Percentiles rank a stretch among this genome's conserved stretches.
These are phyloP conservation scores for Kwoniella heveanensis DNA, from an alignment of 768 basidiomycete species.

Conservation along the genomic window DNA sequence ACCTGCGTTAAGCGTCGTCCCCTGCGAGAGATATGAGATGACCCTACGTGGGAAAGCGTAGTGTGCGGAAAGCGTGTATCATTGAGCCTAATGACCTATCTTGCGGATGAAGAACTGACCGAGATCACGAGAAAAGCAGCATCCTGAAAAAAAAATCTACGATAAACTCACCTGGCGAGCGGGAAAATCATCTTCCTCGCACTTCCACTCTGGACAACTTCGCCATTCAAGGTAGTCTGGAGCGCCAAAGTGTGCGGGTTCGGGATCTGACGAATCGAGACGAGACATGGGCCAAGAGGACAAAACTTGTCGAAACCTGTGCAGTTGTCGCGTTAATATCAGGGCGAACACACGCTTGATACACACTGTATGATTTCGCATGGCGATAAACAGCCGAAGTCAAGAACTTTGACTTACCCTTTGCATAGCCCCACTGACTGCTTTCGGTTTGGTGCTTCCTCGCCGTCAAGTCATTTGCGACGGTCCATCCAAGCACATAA, in stretches of 20 bases:
- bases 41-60: conserved; percentile 7
- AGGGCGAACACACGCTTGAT: too few relatives aligned
- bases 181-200: conserved; percentile 33
- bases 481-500: conserved; percentile 71
- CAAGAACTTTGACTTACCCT: conserved; percentile 24
- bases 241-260: conserved; percentile 37
- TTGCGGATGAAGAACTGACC: too few relatives aligned
- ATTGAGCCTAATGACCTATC: neutral
- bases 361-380: too few relatives aligned
- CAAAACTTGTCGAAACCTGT: conserved; percentile 52
- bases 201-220: conserved; percentile 27
- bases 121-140: neutral
- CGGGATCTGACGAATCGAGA: conserved; percentile 31
- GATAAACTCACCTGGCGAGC: conserved; percentile 25
- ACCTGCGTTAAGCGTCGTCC: conserved; percentile 79
- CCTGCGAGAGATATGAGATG: conserved; percentile 76
- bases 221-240: conserved; percentile 27
- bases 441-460: conserved; percentile 28
- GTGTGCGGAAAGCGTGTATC: too few relatives aligned
- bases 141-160: too few relatives aligned
- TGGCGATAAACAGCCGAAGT: too few relatives aligned
- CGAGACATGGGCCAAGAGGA: conserved; percentile 51
- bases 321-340: too few relatives aligned
- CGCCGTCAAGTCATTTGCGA: conserved; percentile 32
- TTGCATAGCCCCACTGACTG: conserved; percentile 34